A percentile compares a stretch with the other conserved stretches of the same genome.
Evolutionary conservation across 1,139 yeast genomes (phyloP).

Genomic region (Magnusiomyces paraingens): DNA sequence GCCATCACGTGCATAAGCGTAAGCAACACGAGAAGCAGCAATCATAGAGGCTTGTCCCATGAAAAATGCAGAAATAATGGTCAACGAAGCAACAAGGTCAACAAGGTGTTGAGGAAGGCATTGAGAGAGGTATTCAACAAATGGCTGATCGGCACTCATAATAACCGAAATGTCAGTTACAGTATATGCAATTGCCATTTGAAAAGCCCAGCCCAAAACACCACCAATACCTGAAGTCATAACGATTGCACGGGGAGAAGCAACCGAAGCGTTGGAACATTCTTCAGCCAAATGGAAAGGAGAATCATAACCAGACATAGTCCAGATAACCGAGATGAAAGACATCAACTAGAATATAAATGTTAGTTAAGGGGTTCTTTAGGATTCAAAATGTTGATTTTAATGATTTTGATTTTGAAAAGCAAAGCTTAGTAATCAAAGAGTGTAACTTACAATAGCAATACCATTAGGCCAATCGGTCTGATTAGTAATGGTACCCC

Average conservation of each 20-base stretch:
- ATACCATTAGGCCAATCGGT: constrained; percentile 66
- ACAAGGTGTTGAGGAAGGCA: constrained; percentile 43
- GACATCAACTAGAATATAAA: constrained; percentile 39
- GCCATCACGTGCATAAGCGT: constrained; percentile 64
- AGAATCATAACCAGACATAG: constrained; percentile 70
- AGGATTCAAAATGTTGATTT: too few species aligned
- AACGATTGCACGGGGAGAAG: constrained; percentile 63
- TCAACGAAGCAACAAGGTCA: constrained; percentile 51
- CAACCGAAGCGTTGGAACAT: constrained; percentile 56
- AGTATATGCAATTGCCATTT: constrained; percentile 62
- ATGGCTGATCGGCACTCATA: constrained; percentile 54
- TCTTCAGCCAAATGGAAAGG: constrained; percentile 72
- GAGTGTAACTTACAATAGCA: constrained; percentile 39
- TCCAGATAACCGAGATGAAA: constrained; percentile 65
- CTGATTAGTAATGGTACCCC: constrained; percentile 50
- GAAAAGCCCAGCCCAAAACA: constrained; percentile 53
- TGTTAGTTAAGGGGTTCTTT: too few species aligned
- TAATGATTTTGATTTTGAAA: too few species aligned
- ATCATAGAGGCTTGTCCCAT: constrained; percentile 70
- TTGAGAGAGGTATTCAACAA: constrained; percentile 52
- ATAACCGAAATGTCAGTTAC: constrained; percentile 48
- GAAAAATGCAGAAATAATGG: constrained; percentile 52
- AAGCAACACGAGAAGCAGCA: constrained; percentile 64
- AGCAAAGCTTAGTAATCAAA: too few species aligned
- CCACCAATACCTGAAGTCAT: constrained; percentile 61